These are phyloP conservation scores for Lactarius deliciosus DNA, from an alignment of 768 basidiomycete species.

Conservation along the genomic window DNA sequence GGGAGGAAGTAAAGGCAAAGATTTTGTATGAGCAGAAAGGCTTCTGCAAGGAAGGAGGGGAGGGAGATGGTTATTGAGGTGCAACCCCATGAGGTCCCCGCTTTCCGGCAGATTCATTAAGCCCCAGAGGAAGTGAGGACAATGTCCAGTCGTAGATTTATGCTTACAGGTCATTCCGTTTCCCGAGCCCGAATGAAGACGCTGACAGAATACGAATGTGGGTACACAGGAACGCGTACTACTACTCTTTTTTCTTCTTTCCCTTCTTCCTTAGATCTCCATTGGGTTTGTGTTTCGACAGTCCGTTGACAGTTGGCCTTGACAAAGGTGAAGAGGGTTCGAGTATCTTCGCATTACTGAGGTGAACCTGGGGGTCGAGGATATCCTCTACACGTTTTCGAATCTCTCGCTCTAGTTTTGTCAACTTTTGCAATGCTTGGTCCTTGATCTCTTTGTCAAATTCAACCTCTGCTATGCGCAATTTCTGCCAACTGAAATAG, in stretches of 20 bases:
- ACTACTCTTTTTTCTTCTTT: slow-evolving; percentile 30
- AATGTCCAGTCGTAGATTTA: slow-evolving; percentile 33
- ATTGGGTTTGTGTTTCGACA: slow-evolving; percentile 26
- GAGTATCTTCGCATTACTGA: slow-evolving; percentile 13
- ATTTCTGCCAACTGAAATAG: slow-evolving; percentile 67
- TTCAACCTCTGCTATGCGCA: slow-evolving; percentile 67
- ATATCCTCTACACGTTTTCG: slow-evolving; percentile 77
- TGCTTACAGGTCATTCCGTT: slow-evolving; percentile 26
- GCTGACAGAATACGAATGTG: slow-evolving; percentile 7
- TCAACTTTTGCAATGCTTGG: slow-evolving; percentile 61
- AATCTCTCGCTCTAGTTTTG: slow-evolving; percentile 73
- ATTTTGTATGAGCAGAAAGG: slow-evolving; percentile 82
- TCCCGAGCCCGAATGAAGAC: not conserved
- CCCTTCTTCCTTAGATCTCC: slow-evolving; percentile 30
- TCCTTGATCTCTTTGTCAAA: slow-evolving; percentile 79
- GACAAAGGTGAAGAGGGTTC: slow-evolving; percentile 28
- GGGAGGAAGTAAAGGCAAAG: slow-evolving; percentile 82
- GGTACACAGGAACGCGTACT: not conserved
- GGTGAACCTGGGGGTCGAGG: slow-evolving; percentile 36
- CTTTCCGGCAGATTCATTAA: slow-evolving; percentile 42
- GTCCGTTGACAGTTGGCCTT: slow-evolving; percentile 36
- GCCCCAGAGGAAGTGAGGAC: slow-evolving; percentile 32
- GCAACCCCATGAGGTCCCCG: slow-evolving; percentile 5
- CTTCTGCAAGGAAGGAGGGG: slow-evolving; percentile 93
- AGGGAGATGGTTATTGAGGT: slow-evolving; percentile 89